Conservation (phyloP, 352 stramenopile genomes). For the Globisporangium megalacanthum region DNA sequence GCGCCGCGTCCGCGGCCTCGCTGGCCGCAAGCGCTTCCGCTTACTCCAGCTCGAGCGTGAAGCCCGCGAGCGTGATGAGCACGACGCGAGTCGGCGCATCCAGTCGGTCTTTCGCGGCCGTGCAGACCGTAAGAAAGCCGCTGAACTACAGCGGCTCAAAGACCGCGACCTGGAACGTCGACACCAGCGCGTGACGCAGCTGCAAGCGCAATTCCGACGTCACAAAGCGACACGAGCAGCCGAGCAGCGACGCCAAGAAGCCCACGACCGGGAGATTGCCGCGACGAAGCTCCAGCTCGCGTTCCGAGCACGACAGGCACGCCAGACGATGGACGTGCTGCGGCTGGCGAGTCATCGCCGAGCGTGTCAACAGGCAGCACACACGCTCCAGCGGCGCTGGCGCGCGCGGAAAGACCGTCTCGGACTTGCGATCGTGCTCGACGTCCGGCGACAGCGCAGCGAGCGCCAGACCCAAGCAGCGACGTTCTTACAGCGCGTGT, state of each 20-base stretch:
- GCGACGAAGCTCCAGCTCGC: slow-evolving; percentile 53
- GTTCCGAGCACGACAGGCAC: slow-evolving; percentile 44
- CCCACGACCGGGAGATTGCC: slow-evolving; percentile 32
- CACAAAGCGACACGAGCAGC: slow-evolving; percentile 27
- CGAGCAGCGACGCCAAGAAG: slow-evolving; percentile 18
- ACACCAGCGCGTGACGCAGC: slow-evolving; percentile 30
- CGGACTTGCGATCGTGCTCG: slow-evolving; percentile 27
- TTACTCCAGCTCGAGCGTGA: slow-evolving; percentile 27
- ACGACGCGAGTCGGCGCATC: slow-evolving; percentile 38
- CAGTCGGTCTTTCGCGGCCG: slow-evolving; percentile 55
- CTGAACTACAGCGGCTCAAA: slow-evolving; percentile 25
- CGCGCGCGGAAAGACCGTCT: slow-evolving; percentile 37
- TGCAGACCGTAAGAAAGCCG: slow-evolving; percentile 34
- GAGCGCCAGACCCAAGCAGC: slow-evolving; percentile 29
- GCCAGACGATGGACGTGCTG: slow-evolving; percentile 36
- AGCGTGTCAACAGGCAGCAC: slow-evolving; percentile 28
- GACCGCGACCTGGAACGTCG: slow-evolving; percentile 25
- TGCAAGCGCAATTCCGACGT: slow-evolving; percentile 54
- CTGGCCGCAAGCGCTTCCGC: slow-evolving; percentile 28
- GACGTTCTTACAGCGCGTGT: slow-evolving; percentile 36
- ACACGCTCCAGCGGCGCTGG: slow-evolving; percentile 52
- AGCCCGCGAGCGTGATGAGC: slow-evolving; percentile 25
- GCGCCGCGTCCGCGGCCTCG: slow-evolving; percentile 41
- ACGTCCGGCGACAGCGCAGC: slow-evolving; percentile 26
- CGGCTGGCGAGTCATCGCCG: slow-evolving; percentile 31